These are phyloP conservation scores for Vitis riparia DNA, from an alignment of 164 flowering plant genomes.

Conservation along the genomic window DNA sequence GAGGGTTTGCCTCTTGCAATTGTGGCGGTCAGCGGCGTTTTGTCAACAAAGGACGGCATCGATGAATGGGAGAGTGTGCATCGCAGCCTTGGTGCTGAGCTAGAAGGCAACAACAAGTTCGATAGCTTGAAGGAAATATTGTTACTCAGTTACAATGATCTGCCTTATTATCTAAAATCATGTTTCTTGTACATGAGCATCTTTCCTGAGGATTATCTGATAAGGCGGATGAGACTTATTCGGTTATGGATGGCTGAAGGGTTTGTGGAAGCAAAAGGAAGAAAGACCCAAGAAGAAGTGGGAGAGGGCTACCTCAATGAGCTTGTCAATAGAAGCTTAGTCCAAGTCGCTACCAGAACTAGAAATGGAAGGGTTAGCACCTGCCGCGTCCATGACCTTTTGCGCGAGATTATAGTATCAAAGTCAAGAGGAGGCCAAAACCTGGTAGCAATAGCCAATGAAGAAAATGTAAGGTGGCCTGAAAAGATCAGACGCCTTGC, in stretches of 20 bases:
- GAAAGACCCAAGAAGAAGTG: constrained; percentile 24
- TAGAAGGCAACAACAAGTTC: constrained; percentile 14
- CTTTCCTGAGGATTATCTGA: constrained; percentile 21
- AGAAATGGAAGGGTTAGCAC: constrained; percentile 20
- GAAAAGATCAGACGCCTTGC: constrained; percentile 13
- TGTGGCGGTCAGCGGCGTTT: constrained; percentile 23
- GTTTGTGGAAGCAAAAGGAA: constrained; percentile 21
- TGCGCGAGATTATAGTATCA: constrained; percentile 12
- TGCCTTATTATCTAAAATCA: constrained; percentile 20
- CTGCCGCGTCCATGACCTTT: constrained; percentile 17
- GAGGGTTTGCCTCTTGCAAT: constrained; percentile 31
- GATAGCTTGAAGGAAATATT: constrained; percentile 15
- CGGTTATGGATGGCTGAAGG: constrained; percentile 30
- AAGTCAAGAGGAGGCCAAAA: constrained; percentile 17
- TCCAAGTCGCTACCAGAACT: constrained; percentile 16
- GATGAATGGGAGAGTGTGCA: constrained; percentile 19
- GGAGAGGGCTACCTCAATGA: constrained; percentile 26
- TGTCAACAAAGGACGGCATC: constrained; percentile 19
- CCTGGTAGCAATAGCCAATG: constrained; percentile 10
- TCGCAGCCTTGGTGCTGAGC: constrained; percentile 15
- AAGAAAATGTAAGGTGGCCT: constrained; percentile 3
- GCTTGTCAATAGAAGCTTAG: constrained; percentile 24
- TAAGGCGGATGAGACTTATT: constrained; percentile 15
- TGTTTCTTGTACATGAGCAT: constrained; percentile 24
- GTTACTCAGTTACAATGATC: constrained; percentile 24